Evolutionary conservation across 2,329 filamentous ascomycete genomes (phyloP).

Genomic region (Paraphoma sp.): DNA sequence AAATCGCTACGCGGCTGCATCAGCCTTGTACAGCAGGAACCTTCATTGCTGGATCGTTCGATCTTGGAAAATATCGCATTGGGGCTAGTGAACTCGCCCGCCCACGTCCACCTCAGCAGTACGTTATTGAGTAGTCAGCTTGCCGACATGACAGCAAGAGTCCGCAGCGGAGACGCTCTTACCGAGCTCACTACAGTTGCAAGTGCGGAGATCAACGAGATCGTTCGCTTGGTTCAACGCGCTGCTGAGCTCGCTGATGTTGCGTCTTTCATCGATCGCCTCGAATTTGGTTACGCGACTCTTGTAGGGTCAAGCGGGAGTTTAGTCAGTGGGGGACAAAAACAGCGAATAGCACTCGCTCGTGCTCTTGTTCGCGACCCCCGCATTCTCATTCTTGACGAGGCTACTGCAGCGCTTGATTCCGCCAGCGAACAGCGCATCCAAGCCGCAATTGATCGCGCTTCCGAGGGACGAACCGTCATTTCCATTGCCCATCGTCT

Average conservation of each 20-base stretch:
- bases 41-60: slow-evolving; percentile 58
- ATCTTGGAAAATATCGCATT: slow-evolving; percentile 62
- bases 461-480: slow-evolving; percentile 43
- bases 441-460: slow-evolving; percentile 50
- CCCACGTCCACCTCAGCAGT: slow-evolving; percentile 50
- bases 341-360: slow-evolving; percentile 66
- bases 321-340: slow-evolving; percentile 64
- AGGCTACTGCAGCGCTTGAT: slow-evolving; percentile 68
- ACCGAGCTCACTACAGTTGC: slow-evolving; percentile 50
- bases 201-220: slow-evolving; percentile 45
- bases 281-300: slow-evolving; percentile 57
- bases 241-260: slow-evolving; percentile 67
- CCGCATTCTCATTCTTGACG: slow-evolving; percentile 65
- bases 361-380: slow-evolving; percentile 63
- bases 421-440: slow-evolving; percentile 64
- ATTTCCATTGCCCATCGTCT: slow-evolving; percentile 49
- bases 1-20: slow-evolving; percentile 46
- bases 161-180: slow-evolving; percentile 56
- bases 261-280: slow-evolving; percentile 59
- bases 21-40: slow-evolving; percentile 59
- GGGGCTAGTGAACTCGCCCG: slow-evolving; percentile 54
- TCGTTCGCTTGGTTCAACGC: slow-evolving; percentile 57
- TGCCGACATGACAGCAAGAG: slow-evolving; percentile 58
- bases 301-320: slow-evolving; percentile 62
- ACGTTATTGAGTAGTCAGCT: slow-evolving; percentile 59